A percentile compares a stretch with the other conserved stretches of the same genome.
These are phyloP conservation scores for Scedosporium apiospermum DNA, from an alignment of 2,329 filamentous ascomycete species.

Conservation along the genomic window DNA sequence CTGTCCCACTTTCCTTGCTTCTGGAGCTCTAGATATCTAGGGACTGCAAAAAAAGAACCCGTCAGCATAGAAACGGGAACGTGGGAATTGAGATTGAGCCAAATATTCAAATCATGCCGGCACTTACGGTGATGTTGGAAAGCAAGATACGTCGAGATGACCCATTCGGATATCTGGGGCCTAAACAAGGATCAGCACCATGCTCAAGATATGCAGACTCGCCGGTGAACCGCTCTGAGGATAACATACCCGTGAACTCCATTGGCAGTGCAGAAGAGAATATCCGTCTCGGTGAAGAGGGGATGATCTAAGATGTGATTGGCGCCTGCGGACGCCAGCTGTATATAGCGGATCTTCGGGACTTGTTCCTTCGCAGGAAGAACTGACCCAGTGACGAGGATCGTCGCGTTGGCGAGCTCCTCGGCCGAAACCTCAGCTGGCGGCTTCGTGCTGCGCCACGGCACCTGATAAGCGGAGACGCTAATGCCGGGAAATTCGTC, in stretches of 20 bases:
- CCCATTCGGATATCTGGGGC: conserved; percentile 49
- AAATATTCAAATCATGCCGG: not conserved
- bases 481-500: conserved; percentile 33
- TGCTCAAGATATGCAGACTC: not conserved
- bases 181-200: conserved; percentile 19
- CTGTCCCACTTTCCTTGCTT: conserved; percentile 33
- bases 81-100: not conserved
- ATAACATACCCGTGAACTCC: conserved; percentile 44
- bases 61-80: not conserved
- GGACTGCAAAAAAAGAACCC: conserved; percentile 21
- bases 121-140: conserved; percentile 36
- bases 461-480: conserved; percentile 21
- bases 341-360: conserved; percentile 40
- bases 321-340: conserved; percentile 44
- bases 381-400: conserved; percentile 32
- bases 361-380: conserved; percentile 33
- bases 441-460: conserved; percentile 19
- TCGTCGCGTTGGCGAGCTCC: conserved; percentile 38
- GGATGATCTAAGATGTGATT: conserved; percentile 37
- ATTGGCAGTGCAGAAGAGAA: conserved; percentile 44
- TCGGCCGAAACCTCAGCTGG: conserved; percentile 18
- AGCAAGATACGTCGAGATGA: conserved; percentile 40
- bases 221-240: not conserved
- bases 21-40: conserved; percentile 34
- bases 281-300: conserved; percentile 38